phyloP scores from a whole-genome alignment of 1,139 yeast species.

The Lodderomyces pseudojiufengensis region DNA sequence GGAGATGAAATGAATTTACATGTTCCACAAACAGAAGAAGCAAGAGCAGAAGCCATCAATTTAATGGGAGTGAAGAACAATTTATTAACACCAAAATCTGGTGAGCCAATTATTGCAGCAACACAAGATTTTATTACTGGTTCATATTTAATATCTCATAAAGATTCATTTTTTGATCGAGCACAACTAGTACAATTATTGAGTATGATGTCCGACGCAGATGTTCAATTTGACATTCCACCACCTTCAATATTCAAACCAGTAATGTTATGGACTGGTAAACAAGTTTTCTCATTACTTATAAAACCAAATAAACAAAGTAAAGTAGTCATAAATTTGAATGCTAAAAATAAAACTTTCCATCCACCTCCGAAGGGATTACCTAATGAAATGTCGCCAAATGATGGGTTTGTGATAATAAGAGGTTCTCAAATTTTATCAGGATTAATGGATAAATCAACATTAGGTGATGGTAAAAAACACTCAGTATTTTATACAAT shows the following conservation, averaged over 20 bases:
- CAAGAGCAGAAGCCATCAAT: conserved; percentile 95
- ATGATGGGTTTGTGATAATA: conserved; percentile 89
- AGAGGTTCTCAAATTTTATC: conserved; percentile 85
- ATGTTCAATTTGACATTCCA: conserved; percentile 83
- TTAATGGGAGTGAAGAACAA: conserved; percentile 98
- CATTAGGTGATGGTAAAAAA: conserved; percentile 96
- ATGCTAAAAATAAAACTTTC: conserved; percentile 90
- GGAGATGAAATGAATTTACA: conserved; percentile 99
- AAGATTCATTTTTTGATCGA: conserved; percentile 89
- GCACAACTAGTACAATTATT: conserved; percentile 79
- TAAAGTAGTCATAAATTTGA: conserved; percentile 82
- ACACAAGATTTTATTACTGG: conserved; percentile 99
- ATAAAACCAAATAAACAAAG: conserved; percentile 77
- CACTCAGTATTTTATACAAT: conserved; percentile 95
- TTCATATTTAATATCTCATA: conserved; percentile 85
- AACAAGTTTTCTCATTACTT: conserved; percentile 84
- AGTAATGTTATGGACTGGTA: conserved; percentile 91
- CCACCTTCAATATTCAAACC: conserved; percentile 95
- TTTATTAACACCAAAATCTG: conserved; percentile 91
- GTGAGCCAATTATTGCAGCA: conserved; percentile 99
- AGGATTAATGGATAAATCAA: conserved; percentile 96
- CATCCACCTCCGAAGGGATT: conserved; percentile 61
- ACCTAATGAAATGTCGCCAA: conserved; percentile 95
- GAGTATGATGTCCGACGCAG: conserved; percentile 96
- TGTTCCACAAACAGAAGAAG: conserved; percentile 99